Percentiles rank a stretch among this genome's conserved stretches.
Conservation (phyloP, 2,329 filamentous ascomycete genomes). For the Clonostachys solani region DNA sequence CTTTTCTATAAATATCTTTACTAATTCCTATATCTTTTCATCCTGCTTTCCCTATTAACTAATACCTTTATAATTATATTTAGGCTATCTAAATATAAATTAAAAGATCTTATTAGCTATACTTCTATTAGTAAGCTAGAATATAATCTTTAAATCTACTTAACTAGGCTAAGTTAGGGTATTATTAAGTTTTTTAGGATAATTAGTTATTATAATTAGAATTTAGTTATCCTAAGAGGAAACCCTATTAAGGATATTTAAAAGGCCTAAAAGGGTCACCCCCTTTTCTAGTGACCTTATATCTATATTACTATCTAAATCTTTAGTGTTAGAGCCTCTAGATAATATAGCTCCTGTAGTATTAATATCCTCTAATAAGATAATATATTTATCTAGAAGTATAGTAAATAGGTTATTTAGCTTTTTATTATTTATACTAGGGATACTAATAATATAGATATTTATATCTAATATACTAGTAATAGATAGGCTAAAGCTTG, state of each 20-base stretch:
- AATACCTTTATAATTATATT: no score
- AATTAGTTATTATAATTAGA: slow-evolving; percentile 80
- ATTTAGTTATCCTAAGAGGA: slow-evolving; percentile 75
- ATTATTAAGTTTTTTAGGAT: slow-evolving; percentile 66
- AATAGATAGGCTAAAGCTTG: slow-evolving; percentile 60
- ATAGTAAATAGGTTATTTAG: slow-evolving; percentile 54
- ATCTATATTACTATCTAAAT: slow-evolving; percentile 10
- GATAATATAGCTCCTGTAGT: slow-evolving; percentile 30
- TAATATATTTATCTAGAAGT: slow-evolving; percentile 59
- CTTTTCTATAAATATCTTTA: no score
- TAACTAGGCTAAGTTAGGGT: slow-evolving; percentile 70
- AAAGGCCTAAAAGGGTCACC: slow-evolving; percentile 71
- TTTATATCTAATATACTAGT: slow-evolving; percentile 63
- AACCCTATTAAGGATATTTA: slow-evolving; percentile 82
- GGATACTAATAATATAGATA: slow-evolving; percentile 56
- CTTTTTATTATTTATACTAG: slow-evolving; percentile 57
- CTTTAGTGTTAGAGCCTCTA: slow-evolving; percentile 10
- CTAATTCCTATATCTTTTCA: no score
- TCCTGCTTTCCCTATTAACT: no score
- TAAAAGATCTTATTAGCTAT: no score
- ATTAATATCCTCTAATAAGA: slow-evolving; percentile 68
- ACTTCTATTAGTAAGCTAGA: slow-evolving; percentile 48
- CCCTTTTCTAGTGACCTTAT: slow-evolving; percentile 19
- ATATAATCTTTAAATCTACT: slow-evolving; percentile 65
- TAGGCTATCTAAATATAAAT: no score